Evolutionary conservation across 768 basidiomycete species (phyloP).

Genomic region (Galerina marginata): DNA sequence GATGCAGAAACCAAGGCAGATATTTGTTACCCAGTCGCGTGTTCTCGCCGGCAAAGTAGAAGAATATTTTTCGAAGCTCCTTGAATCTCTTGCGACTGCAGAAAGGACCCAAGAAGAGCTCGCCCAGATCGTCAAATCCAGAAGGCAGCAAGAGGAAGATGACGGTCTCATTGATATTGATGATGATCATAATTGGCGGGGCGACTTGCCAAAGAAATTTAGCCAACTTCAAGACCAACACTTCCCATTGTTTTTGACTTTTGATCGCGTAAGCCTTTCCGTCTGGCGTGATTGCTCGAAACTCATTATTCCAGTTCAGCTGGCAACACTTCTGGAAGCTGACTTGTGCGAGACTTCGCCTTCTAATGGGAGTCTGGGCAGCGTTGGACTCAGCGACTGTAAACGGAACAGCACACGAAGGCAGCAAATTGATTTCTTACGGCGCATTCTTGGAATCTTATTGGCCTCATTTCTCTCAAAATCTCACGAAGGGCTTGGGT

Average conservation of each 20-base stretch:
- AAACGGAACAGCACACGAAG: neutral
- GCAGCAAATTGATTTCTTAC: slow-evolving; percentile 45
- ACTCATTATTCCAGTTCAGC: slow-evolving; percentile 54
- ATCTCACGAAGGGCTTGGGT: slow-evolving; percentile 60
- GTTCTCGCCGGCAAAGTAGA: slow-evolving; percentile 73
- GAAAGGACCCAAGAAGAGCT: slow-evolving; percentile 48
- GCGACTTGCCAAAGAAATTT: slow-evolving; percentile 55
- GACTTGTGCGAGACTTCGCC: slow-evolving; percentile 4
- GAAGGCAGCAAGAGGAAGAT: slow-evolving; percentile 24
- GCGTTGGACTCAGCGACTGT: slow-evolving; percentile 49
- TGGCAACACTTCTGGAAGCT: slow-evolving; percentile 12
- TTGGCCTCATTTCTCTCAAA: slow-evolving; percentile 64
- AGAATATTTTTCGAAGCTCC: slow-evolving; percentile 63
- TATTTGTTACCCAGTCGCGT: slow-evolving; percentile 76
- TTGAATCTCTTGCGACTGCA: slow-evolving; percentile 49
- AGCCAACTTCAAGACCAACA: slow-evolving; percentile 62
- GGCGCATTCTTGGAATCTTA: slow-evolving; percentile 53
- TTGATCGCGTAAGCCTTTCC: slow-evolving; percentile 53
- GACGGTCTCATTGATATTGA: slow-evolving; percentile 46
- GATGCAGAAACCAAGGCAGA: slow-evolving; percentile 59
- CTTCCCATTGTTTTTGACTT: slow-evolving; percentile 75
- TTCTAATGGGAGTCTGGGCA: slow-evolving; percentile 26
- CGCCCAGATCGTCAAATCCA: slow-evolving; percentile 27
- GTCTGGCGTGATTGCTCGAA: slow-evolving; percentile 13
- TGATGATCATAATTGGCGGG: slow-evolving; percentile 48